Evolutionary conservation across 2,329 filamentous ascomycete genomes (phyloP).

Genomic region (Hypoxylon rubiginosum): DNA sequence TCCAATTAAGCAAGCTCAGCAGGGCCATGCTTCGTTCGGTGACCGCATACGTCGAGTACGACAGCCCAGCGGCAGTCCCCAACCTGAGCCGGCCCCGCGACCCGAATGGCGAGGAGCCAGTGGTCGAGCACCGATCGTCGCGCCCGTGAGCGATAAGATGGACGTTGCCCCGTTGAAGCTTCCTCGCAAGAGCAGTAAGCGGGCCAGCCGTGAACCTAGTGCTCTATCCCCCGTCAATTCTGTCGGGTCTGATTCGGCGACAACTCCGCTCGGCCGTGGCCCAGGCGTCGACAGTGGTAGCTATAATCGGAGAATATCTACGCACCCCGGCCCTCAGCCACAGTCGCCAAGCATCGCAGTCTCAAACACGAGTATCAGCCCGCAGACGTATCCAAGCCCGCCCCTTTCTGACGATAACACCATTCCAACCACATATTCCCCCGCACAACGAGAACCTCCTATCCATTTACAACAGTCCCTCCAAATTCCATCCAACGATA

Average conservation of each 20-base stretch:
- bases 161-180: conserved; percentile 69
- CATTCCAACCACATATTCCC: conserved; percentile 30
- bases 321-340: conserved; percentile 15
- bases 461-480: conserved; percentile 45
- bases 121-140: conserved; percentile 74
- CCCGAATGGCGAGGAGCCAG: conserved; percentile 81
- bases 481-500: conserved; percentile 50
- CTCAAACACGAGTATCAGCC: conserved; percentile 29
- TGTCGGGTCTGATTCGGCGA: conserved; percentile 54
- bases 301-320: conserved; percentile 9
- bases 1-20: conserved; percentile 47
- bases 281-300: conserved; percentile 18
- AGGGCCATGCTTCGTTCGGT: conserved; percentile 56
- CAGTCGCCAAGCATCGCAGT: conserved; percentile 45
- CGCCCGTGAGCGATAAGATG: conserved; percentile 73
- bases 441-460: conserved; percentile 24
- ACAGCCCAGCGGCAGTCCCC: conserved; percentile 49
- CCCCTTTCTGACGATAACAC: conserved; percentile 53
- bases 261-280: conserved; percentile 35
- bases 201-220: conserved; percentile 47
- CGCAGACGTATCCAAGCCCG: conserved; percentile 55
- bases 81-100: conserved; percentile 51
- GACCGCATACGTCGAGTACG: conserved; percentile 61
- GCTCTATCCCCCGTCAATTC: conserved; percentile 52
- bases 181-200: conserved; percentile 64